phyloP scores from a whole-genome alignment of 2,329 filamentous ascomycete species.

The Cordyceps cateniannulata region DNA sequence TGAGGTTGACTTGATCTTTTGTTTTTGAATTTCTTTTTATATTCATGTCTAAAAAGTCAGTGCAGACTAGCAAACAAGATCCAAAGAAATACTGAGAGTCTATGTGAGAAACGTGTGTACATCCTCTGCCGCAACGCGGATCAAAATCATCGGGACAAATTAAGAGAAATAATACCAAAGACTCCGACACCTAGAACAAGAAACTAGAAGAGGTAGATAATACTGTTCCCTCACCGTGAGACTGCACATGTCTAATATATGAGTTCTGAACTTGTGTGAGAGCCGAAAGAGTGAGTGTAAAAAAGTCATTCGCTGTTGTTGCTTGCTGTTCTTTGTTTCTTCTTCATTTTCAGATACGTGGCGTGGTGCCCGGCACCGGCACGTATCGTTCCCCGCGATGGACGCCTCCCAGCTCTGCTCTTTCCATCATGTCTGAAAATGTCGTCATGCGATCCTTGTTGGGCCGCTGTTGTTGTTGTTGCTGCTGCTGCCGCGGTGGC shows the following conservation, averaged over 20 bases:
- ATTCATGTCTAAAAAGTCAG: neutral
- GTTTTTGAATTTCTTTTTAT: neutral
- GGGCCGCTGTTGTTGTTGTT: neutral
- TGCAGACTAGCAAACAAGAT: neutral
- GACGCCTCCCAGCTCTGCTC: slow-evolving; percentile 37
- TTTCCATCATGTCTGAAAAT: slow-evolving; percentile 48
- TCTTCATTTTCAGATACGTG: slow-evolving; percentile 21
- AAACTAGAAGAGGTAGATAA: neutral
- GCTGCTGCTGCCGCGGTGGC: neutral
- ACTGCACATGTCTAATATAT: neutral
- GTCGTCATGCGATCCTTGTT: slow-evolving; percentile 29
- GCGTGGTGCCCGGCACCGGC: slow-evolving; percentile 33
- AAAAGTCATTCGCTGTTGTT: neutral
- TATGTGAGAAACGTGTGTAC: neutral
- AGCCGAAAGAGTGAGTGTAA: neutral
- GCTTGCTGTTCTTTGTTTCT: too few relatives aligned
- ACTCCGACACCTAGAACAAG: neutral
- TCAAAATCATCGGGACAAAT: neutral
- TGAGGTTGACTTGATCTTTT: neutral
- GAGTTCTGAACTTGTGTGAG: neutral
- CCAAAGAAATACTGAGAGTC: neutral
- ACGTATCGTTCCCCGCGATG: slow-evolving; percentile 36
- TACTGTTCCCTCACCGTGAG: neutral
- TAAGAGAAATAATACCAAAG: neutral
- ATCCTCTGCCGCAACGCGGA: neutral